phyloP scores from a whole-genome alignment of 148 eudicot genomes.

The Selenicereus undatus region DNA sequence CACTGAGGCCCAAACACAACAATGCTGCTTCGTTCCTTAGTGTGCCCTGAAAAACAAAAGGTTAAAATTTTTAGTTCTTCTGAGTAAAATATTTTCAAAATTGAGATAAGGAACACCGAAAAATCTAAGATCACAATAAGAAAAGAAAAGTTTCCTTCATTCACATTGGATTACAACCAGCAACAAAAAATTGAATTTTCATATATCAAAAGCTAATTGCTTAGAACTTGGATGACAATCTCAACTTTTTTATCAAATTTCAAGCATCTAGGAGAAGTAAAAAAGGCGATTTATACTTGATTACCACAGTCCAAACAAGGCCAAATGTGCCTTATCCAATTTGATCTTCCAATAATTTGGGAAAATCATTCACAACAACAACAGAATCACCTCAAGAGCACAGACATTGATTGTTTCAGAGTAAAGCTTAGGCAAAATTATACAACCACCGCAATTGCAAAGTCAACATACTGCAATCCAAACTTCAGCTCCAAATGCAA shows the following conservation, averaged over 20 bases:
- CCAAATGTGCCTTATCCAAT: background rate
- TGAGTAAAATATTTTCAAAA: background rate
- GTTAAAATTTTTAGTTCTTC: background rate
- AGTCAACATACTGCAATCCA: background rate
- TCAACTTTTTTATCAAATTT: background rate
- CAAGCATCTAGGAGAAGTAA: background rate
- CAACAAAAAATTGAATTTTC: background rate
- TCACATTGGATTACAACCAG: too few relatives aligned
- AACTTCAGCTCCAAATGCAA: background rate
- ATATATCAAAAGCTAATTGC: background rate
- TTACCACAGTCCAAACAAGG: background rate
- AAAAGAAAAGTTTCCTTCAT: background rate
- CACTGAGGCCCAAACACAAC: slow-evolving; percentile 86
- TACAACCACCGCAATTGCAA: background rate
- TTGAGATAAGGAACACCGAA: background rate
- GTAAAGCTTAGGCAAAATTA: too few relatives aligned
- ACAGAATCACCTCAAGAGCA: background rate
- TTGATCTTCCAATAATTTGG: background rate
- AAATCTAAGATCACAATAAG: background rate
- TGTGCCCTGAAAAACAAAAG: slow-evolving; percentile 52
- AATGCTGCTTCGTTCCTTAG: slow-evolving; percentile 92
- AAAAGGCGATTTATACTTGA: background rate
- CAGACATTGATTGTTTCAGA: too few relatives aligned
- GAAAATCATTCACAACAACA: background rate
- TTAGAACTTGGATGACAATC: background rate